phyloP scores from a whole-genome alignment of 495 filamentous ascomycete genomes.

The Schizothecium vesticola region DNA sequence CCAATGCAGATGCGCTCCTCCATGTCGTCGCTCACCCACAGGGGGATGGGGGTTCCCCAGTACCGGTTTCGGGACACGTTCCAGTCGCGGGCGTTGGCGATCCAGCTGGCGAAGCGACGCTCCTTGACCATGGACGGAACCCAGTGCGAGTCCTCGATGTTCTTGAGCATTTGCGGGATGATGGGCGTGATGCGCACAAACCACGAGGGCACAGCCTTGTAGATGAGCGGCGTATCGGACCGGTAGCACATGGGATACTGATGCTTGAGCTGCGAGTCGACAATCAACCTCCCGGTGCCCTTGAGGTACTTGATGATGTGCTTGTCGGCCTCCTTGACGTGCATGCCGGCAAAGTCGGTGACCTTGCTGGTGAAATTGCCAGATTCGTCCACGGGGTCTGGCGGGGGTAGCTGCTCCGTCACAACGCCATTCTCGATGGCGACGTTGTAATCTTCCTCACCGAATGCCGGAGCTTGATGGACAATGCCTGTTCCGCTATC shows the following conservation, averaged over 20 bases:
- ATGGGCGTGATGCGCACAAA: slow-evolving; percentile 84
- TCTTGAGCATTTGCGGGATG: slow-evolving; percentile 83
- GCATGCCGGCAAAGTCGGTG: slow-evolving; percentile 76
- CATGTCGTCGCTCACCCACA: slow-evolving; percentile 87
- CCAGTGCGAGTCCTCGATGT: slow-evolving; percentile 90
- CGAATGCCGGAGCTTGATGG: slow-evolving; percentile 91
- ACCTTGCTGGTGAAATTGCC: slow-evolving; percentile 79
- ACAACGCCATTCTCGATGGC: slow-evolving; percentile 75
- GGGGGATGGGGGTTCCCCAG: slow-evolving; percentile 94
- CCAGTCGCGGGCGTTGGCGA: slow-evolving; percentile 88
- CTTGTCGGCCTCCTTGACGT: slow-evolving; percentile 94
- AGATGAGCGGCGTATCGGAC: slow-evolving; percentile 92
- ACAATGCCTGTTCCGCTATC: slow-evolving; percentile 95
- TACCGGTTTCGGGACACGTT: slow-evolving; percentile 94
- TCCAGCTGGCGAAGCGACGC: slow-evolving; percentile 64
- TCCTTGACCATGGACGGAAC: slow-evolving; percentile 91
- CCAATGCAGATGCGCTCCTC: slow-evolving; percentile 85
- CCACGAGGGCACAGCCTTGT: slow-evolving; percentile 91
- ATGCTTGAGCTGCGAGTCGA: slow-evolving; percentile 87
- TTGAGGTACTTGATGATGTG: slow-evolving; percentile 90
- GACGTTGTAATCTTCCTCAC: slow-evolving; percentile 93
- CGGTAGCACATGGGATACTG: slow-evolving; percentile 95
- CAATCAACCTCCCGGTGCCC: slow-evolving; percentile 70
- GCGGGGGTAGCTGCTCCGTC: slow-evolving; percentile 66
- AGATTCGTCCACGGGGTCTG: slow-evolving; percentile 81